Conservation (phyloP, 2,329 filamentous ascomycete genomes). For the Parascedosporium putredinis region DNA sequence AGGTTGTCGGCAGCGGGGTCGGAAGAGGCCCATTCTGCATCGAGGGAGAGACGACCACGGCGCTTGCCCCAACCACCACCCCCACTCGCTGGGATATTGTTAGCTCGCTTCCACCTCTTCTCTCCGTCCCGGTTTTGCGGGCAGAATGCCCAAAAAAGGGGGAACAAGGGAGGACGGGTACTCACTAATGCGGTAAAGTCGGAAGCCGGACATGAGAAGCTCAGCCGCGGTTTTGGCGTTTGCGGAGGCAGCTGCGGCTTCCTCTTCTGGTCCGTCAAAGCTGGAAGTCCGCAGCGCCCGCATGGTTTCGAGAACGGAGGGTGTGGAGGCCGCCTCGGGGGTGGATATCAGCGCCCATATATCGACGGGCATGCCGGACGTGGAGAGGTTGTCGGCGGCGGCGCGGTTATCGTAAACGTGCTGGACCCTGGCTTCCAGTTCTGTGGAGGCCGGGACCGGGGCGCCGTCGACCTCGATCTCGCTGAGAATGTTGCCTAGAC, state of each 20-base stretch:
- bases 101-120: no score
- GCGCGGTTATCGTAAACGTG: slow-evolving; percentile 38
- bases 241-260: slow-evolving; percentile 6
- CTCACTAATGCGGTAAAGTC: slow-evolving; percentile 34
- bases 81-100: slow-evolving; percentile 51
- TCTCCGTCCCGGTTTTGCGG: no score
- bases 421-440: slow-evolving; percentile 58
- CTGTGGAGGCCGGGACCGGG: slow-evolving; percentile 53
- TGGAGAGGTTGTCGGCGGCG: slow-evolving; percentile 16
- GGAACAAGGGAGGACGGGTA: slow-evolving; percentile 7
- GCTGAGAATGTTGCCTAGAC: slow-evolving; percentile 71
- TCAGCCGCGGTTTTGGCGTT: background rate
- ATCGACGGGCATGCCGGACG: slow-evolving; percentile 33
- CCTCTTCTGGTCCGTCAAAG: slow-evolving; percentile 8
- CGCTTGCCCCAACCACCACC: slow-evolving; percentile 80
- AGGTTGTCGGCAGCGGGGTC: slow-evolving; percentile 15
- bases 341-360: slow-evolving; percentile 57
- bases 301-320: slow-evolving; percentile 24
- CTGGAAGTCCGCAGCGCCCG: slow-evolving; percentile 10
- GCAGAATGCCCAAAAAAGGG: background rate
- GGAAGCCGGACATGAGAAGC: slow-evolving; percentile 18
- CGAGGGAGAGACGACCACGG: slow-evolving; percentile 66
- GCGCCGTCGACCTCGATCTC: slow-evolving; percentile 41
- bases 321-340: background rate
- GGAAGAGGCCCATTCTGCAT: slow-evolving; percentile 35